Percentiles rank a stretch among this genome's conserved stretches.
Evolutionary conservation across 1,284 basidiomycete species (phyloP).

Genomic region (Waitea zeae): DNA sequence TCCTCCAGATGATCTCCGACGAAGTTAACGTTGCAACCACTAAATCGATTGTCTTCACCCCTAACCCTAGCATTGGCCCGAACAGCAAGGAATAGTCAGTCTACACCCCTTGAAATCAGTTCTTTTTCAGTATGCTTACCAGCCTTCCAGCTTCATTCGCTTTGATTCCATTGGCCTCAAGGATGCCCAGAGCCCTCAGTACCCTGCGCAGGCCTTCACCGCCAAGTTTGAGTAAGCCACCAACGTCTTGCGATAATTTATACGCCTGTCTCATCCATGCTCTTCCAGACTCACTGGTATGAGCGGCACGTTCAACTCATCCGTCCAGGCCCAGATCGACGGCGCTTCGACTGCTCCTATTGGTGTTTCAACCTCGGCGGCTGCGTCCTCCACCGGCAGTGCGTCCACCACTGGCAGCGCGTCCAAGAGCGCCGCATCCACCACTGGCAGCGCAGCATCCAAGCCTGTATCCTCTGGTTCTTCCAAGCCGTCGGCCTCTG

Average conservation of each 20-base stretch:
- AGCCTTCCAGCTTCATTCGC: constrained; percentile 47
- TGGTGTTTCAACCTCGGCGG: constrained; percentile 12
- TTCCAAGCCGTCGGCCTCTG: no score
- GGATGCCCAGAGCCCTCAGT: constrained; percentile 31
- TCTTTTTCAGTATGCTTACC: no score
- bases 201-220: constrained; percentile 61
- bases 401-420: constrained; percentile 8
- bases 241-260: no score
- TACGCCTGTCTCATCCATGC: no score
- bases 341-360: constrained; percentile 40
- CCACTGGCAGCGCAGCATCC: constrained; percentile 9
- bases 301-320: constrained; percentile 42
- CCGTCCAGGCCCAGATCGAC: constrained; percentile 33
- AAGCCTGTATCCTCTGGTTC: no score
- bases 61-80: constrained; percentile 43
- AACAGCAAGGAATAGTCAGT: constrained; percentile 42
- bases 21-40: constrained; percentile 44
- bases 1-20: constrained; percentile 42
- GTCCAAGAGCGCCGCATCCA: constrained; percentile 10
- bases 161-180: constrained; percentile 39
- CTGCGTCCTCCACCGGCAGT: constrained; percentile 9
- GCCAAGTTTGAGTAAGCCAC: constrained; percentile 49
- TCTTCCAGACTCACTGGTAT: constrained; percentile 34
- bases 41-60: constrained; percentile 34
- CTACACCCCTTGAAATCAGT: no score